Percentiles rank a stretch among this genome's conserved stretches.
Conservation (phyloP, 768 basidiomycete genomes). For the Kwoniella mangroviensis region DNA sequence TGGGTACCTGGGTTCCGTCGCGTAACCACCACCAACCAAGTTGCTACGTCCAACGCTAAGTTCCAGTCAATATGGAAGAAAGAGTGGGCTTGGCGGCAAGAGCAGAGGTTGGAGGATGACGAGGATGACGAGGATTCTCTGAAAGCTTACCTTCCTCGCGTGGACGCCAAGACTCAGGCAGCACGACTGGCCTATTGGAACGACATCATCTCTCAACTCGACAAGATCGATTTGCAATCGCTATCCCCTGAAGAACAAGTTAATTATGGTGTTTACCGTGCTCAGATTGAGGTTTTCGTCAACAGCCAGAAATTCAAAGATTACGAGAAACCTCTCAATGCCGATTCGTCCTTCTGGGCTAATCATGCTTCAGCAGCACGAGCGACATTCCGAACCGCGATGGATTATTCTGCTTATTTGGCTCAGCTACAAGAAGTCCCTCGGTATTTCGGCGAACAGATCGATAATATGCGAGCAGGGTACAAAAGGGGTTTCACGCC, state of each 20-base stretch:
- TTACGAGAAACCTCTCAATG: conserved; percentile 24
- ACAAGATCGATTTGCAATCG: conserved; percentile 15
- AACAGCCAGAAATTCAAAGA: conserved; percentile 16
- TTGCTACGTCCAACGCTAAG: conserved; percentile 6
- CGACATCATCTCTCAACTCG: conserved; percentile 13
- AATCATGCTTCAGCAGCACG: conserved; percentile 16
- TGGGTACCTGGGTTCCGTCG: background rate
- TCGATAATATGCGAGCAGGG: conserved; percentile 24
- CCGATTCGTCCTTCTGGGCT: conserved; percentile 23
- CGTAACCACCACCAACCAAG: background rate
- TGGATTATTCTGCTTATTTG: conserved; percentile 17
- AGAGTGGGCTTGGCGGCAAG: conserved; percentile 26
- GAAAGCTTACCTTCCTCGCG: conserved; percentile 5
- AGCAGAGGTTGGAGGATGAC: conserved; percentile 8
- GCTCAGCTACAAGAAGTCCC: conserved; percentile 20
- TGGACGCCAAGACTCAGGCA: conserved; percentile 14
- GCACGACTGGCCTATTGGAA: conserved; percentile 20
- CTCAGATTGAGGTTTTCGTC: conserved; percentile 22
- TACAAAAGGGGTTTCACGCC: conserved; percentile 22
- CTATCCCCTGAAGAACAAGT: conserved; percentile 22
- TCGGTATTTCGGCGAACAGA: conserved; percentile 25
- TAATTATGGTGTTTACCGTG: conserved; percentile 23
- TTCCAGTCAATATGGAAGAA: conserved; percentile 19
- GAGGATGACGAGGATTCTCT: conserved; percentile 17
- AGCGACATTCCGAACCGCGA: background rate